Conservation (phyloP, 2,329 filamentous ascomycete genomes). For the Raffaelea arxii region DNA sequence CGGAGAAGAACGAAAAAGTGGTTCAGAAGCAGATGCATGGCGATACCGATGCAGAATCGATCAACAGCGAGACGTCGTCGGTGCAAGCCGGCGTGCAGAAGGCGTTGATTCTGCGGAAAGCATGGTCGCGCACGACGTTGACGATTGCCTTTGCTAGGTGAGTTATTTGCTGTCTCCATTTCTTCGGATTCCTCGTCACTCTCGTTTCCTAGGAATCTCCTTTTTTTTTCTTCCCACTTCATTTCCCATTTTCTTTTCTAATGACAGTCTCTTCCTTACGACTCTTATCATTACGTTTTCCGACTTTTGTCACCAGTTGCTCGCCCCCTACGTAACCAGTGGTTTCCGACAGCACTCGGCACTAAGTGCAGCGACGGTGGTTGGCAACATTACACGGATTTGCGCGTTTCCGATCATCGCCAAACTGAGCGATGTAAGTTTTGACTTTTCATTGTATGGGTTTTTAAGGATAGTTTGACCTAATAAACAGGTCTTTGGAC, state of each 20-base stretch:
- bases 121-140: neutral
- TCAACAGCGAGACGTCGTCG: neutral
- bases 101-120: neutral
- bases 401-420: neutral
- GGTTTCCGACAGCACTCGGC: neutral
- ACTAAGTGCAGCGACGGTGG: neutral
- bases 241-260: no score
- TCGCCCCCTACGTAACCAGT: neutral
- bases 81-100: neutral
- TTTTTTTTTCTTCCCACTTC: no score
- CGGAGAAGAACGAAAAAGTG: no score
- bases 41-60: neutral
- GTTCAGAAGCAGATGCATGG: neutral
- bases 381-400: neutral
- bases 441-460: neutral
- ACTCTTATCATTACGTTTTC: neutral
- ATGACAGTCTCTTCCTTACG: neutral
- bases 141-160: neutral
- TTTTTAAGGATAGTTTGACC: neutral
- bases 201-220: no score
- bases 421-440: neutral
- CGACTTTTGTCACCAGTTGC: neutral
- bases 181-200: no score
- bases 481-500: neutral
- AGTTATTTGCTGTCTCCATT: no score